A percentile compares a stretch with the other conserved stretches of the same genome.
These are phyloP conservation scores for Pleurotus tuoliensis DNA, from an alignment of 768 basidiomycete genomes.

Conservation along the genomic window DNA sequence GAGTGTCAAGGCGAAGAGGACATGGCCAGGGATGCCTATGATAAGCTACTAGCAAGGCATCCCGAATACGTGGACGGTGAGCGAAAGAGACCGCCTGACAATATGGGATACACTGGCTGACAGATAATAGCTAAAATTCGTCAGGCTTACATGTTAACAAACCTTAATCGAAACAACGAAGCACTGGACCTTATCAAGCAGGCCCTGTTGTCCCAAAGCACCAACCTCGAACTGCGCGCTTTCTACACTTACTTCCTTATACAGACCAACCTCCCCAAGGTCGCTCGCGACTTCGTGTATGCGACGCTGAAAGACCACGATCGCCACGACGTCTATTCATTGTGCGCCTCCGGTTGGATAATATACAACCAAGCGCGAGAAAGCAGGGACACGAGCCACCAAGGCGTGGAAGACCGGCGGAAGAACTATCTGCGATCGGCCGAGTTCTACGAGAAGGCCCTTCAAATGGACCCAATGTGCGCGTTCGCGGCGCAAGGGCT, in stretches of 20 bases:
- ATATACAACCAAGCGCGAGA: constrained; percentile 86
- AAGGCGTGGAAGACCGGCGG: constrained; percentile 65
- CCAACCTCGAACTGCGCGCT: constrained; percentile 84
- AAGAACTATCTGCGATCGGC: constrained; percentile 77
- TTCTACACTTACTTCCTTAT: constrained; percentile 93
- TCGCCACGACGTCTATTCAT: constrained; percentile 84
- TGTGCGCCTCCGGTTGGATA: constrained; percentile 87
- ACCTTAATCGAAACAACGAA: constrained; percentile 67
- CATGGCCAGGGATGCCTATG: constrained; percentile 82
- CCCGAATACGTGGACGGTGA: constrained; percentile 95
- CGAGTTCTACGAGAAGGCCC: constrained; percentile 90
- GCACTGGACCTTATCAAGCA: constrained; percentile 91
- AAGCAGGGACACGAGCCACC: constrained; percentile 58
- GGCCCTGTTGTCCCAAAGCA: constrained; percentile 70
- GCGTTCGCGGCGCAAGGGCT: constrained; percentile 94
- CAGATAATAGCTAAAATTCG: constrained; percentile 97
- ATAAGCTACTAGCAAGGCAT: constrained; percentile 82
- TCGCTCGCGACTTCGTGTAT: constrained; percentile 88
- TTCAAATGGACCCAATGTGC: constrained; percentile 79
- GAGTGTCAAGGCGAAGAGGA: constrained; percentile 76
- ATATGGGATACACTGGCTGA: no score
- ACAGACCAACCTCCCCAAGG: constrained; percentile 63
- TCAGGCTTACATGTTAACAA: constrained; percentile 75
- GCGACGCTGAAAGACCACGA: constrained; percentile 82
- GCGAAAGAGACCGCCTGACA: constrained; percentile 27